These are phyloP conservation scores for Goniomonas avonlea DNA, from an alignment of 78 protist species.

Conservation along the genomic window DNA sequence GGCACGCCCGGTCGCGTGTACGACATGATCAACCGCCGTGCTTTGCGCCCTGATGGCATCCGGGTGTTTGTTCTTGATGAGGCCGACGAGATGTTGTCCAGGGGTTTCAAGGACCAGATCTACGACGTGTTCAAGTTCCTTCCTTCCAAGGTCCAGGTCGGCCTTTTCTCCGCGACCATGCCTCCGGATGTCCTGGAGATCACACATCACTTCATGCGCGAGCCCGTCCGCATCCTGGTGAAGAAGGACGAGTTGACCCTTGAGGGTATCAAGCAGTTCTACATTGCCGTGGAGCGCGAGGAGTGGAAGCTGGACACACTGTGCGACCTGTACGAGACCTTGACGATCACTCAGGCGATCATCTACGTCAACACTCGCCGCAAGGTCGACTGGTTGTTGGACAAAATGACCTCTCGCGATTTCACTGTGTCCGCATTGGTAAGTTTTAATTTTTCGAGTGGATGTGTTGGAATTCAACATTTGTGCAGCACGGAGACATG, in stretches of 20 bases:
- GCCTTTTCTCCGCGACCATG: slow-evolving; percentile 96
- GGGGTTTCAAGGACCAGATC: slow-evolving; percentile 98
- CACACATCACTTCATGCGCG: slow-evolving; percentile 91
- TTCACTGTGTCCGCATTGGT: slow-evolving; percentile 78
- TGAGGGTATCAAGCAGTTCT: slow-evolving; percentile 98
- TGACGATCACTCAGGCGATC: slow-evolving; percentile 91
- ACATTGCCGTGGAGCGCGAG: slow-evolving; percentile 82
- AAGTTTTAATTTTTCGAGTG: neutral
- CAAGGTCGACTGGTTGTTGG: slow-evolving; percentile 90
- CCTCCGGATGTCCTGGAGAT: slow-evolving; percentile 91
- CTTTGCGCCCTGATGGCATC: slow-evolving; percentile 61
- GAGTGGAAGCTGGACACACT: slow-evolving; percentile 96
- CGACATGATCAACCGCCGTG: slow-evolving; percentile 92
- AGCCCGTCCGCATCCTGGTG: slow-evolving; percentile 86
- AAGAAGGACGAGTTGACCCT: slow-evolving; percentile 90
- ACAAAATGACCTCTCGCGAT: slow-evolving; percentile 64
- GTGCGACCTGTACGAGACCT: slow-evolving; percentile 95
- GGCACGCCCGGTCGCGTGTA: slow-evolving; percentile 99
- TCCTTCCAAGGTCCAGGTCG: slow-evolving; percentile 86
- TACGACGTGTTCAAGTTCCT: slow-evolving; percentile 90
- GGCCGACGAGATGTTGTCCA: slow-evolving; percentile 99
- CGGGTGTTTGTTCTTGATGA: slow-evolving; percentile 93
- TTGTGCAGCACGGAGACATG: slow-evolving; percentile 90
- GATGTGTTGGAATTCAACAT: neutral
- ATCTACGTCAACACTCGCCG: slow-evolving; percentile 91